Percentiles rank a stretch among this genome's conserved stretches.
phyloP scores from a whole-genome alignment of 2,329 filamentous ascomycete genomes.

The Talaromyces sp. region DNA sequence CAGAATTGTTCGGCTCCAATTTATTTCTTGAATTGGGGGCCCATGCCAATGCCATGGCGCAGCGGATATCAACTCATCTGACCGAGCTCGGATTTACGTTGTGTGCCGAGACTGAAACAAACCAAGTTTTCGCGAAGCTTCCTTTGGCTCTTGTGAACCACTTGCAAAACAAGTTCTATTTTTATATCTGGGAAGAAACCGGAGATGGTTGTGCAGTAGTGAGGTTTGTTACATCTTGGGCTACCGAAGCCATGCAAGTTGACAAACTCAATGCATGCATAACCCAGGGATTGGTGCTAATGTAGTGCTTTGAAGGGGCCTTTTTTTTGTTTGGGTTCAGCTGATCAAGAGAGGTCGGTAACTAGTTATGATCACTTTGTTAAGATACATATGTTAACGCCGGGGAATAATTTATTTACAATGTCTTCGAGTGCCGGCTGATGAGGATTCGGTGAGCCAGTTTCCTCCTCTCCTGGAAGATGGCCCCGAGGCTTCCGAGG shows the following conservation, averaged over 20 bases:
- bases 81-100: slow-evolving; percentile 39
- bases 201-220: slow-evolving; percentile 38
- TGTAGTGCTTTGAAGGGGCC: neutral
- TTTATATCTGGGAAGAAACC: slow-evolving; percentile 46
- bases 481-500: no score
- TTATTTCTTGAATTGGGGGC: slow-evolving; percentile 45
- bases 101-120: slow-evolving; percentile 45
- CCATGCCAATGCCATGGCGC: slow-evolving; percentile 42
- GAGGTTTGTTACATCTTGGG: slow-evolving; percentile 48
- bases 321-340: neutral
- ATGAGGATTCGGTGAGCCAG: no score
- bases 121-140: slow-evolving; percentile 48
- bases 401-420: no score
- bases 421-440: no score
- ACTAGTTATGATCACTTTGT: no score
- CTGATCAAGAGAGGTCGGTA: neutral
- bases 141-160: slow-evolving; percentile 33
- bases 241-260: slow-evolving; percentile 26
- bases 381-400: neutral
- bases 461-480: no score
- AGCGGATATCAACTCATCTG: slow-evolving; percentile 41
- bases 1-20: slow-evolving; percentile 43
- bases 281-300: neutral
- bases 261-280: neutral
- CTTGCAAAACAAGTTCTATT: slow-evolving; percentile 41